Conservation (phyloP, 2,329 filamentous ascomycete species). For the Cucurbitaria berberidis region DNA sequence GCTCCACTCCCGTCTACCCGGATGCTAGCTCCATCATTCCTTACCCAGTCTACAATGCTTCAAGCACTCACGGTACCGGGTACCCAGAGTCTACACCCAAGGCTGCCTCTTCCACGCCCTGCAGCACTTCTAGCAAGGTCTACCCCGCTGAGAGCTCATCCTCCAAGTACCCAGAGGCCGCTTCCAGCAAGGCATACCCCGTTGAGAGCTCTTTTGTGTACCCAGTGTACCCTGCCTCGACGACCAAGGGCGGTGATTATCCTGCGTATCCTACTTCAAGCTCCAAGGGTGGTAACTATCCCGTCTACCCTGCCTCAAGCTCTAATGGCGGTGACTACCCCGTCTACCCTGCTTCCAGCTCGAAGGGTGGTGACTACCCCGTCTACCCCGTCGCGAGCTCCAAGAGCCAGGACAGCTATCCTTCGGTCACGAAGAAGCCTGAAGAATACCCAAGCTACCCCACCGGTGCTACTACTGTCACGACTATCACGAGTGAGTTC, state of each 20-base stretch:
- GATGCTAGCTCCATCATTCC: conserved; percentile 5
- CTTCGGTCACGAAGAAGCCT: conserved; percentile 24
- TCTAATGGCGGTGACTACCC: conserved; percentile 3
- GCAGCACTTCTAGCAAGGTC: conserved; percentile 16
- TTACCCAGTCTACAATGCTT: conserved; percentile 8
- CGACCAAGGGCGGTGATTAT: background rate
- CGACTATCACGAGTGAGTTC: conserved; percentile 29
- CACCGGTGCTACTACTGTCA: conserved; percentile 21
- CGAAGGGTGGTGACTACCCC: conserved; percentile 8
- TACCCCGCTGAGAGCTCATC: conserved; percentile 11
- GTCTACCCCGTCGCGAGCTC: background rate
- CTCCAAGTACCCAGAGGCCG: background rate
- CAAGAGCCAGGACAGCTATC: conserved; percentile 8
- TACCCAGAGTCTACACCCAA: conserved; percentile 18
- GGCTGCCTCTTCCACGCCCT: conserved; percentile 18
- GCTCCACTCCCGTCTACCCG: background rate
- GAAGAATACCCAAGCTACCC: conserved; percentile 18
- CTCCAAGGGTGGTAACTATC: background rate
- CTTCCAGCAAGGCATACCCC: conserved; percentile 15
- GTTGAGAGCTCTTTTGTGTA: conserved; percentile 10
- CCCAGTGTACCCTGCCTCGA: no score
- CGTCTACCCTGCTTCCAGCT: background rate
- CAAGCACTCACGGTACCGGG: conserved; percentile 1
- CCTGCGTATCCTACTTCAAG: background rate
- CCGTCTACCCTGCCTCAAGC: conserved; percentile 9